Percentiles rank a stretch among this genome's conserved stretches.
phyloP scores from a whole-genome alignment of 176 grass and related monocot genomes.

The Bothriochloa decipiens region DNA sequence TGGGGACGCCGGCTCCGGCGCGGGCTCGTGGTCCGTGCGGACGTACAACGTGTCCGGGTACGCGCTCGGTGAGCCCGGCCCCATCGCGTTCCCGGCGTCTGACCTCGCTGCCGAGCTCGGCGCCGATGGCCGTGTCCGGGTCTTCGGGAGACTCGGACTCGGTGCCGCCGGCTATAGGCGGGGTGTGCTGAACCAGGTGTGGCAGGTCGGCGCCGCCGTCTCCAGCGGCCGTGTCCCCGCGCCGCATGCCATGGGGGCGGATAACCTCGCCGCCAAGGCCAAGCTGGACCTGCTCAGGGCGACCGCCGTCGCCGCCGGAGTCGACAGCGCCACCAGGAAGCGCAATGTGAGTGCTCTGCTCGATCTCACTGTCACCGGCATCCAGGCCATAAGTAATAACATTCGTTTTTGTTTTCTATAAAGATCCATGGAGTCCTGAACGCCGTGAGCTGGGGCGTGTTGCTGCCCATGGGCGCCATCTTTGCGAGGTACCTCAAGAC shows the following conservation, averaged over 20 bases:
- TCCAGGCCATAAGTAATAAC: too few species aligned
- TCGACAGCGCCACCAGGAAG: conserved; percentile 7
- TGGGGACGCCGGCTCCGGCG: neutral
- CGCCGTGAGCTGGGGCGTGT: conserved; percentile 70
- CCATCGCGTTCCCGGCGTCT: conserved; percentile 47
- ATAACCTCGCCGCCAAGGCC: conserved; percentile 51
- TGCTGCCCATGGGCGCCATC: conserved; percentile 68
- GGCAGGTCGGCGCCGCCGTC: conserved; percentile 59
- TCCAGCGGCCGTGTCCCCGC: conserved; percentile 19
- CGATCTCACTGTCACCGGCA: neutral
- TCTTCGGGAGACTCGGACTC: conserved; percentile 44
- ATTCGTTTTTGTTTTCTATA: neutral
- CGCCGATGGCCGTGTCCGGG: conserved; percentile 32
- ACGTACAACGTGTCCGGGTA: conserved; percentile 66
- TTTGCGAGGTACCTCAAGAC: conserved; percentile 74
- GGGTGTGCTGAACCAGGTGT: conserved; percentile 53
- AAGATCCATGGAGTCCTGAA: conserved; percentile 77
- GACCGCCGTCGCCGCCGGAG: neutral
- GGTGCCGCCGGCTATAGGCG: neutral
- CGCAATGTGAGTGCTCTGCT: conserved; percentile 47
- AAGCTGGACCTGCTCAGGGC: conserved; percentile 49
- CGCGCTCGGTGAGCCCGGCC: conserved; percentile 29
- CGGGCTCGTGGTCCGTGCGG: conserved; percentile 44
- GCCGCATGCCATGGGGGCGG: conserved; percentile 51
- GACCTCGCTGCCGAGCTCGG: conserved; percentile 49